Evolutionary conservation across 1,139 yeast genomes (phyloP), one percentile per base, ranked within the genome.

Genomic region (Geotrichum reessii): DNA sequence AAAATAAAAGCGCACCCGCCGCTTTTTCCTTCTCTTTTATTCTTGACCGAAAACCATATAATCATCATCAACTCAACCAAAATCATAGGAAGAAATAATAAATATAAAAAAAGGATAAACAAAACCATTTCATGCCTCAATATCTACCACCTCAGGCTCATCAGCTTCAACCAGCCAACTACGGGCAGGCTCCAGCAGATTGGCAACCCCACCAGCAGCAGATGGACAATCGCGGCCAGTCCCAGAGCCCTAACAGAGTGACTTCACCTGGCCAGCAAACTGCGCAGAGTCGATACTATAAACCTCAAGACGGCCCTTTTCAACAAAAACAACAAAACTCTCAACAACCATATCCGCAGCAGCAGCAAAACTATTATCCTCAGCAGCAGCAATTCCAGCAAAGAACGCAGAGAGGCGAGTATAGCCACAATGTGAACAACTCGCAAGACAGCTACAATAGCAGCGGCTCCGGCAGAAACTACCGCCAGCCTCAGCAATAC

Each of bases 71-170:
- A 25, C 7, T n/a, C n/a, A n/a, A n/a, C n/a, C n/a, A n/a, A n/a
- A n/a, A n/a, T n/a, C n/a, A n/a, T n/a, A n/a, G n/a, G n/a, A n/a
- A n/a, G n/a, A n/a, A n/a, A n/a, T n/a, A n/a, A n/a, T n/a, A n/a
- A n/a, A n/a, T n/a, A n/a, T n/a, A n/a, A n/a, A n/a, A n/a, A n/a
- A n/a, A n/a, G n/a, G n/a, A 33, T 11, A 12, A 31, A 31, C n/a
- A 31, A 31, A 31, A 31, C 37, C 5, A 33, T 12, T 12, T 17
- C 7, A 48, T 48, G 50, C 37, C 50, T 9, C 50, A 48, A 37
- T 48, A 25, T n/a, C n/a, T 48, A 25, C 50, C 33, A 17, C 11
- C 50, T 17, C 48, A 46, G 50, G 27, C 50, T 48, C 50, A 25
- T 48, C 50, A 27, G 28, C 50, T 11, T 11, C 28, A 22, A 9